phyloP scores from a whole-genome alignment of 805 yeast genomes.

The Cyberlindnera euphorbiae region DNA sequence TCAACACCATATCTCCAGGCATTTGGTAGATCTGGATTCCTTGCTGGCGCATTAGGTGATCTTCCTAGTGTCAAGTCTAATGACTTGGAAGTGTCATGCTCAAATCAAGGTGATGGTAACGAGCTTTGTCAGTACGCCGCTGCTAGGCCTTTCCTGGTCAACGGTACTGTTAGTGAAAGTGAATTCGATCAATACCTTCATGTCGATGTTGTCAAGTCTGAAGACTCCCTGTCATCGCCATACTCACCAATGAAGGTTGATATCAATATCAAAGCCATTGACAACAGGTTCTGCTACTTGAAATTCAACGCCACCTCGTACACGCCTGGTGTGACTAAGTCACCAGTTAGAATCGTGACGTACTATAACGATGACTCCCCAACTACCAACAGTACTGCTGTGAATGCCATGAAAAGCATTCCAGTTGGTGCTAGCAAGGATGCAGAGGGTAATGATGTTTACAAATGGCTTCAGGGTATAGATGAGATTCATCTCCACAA shows the following conservation, averaged over 20 bases:
- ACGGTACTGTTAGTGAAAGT: conserved; percentile 31
- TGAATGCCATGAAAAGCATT: background rate
- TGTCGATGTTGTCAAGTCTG: conserved; percentile 43
- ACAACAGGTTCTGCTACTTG: conserved; percentile 61
- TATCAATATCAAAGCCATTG: conserved; percentile 49
- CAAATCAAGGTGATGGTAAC: conserved; percentile 37
- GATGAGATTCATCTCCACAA: conserved; percentile 61
- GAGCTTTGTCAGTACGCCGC: conserved; percentile 52
- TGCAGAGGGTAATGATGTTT: conserved; percentile 39
- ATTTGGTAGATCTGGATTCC: conserved; percentile 46
- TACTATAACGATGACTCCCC: conserved; percentile 36
- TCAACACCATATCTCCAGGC: conserved; percentile 37
- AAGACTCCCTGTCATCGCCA: conserved; percentile 37
- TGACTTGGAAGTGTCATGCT: conserved; percentile 32
- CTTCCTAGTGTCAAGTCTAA: conserved; percentile 56
- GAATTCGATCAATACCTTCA: conserved; percentile 40
- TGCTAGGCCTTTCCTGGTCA: conserved; percentile 42
- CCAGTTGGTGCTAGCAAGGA: conserved; percentile 28
- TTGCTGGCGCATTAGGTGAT: conserved; percentile 45
- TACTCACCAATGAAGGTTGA: conserved; percentile 67
- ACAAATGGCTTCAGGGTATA: conserved; percentile 58
- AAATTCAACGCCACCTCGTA: conserved; percentile 49
- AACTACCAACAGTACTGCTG: conserved; percentile 6
- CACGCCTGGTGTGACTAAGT: conserved; percentile 28
- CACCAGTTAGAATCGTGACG: conserved; percentile 64